Conservation (phyloP, 345 rosid genomes). For the Lumnitzera racemosa region DNA sequence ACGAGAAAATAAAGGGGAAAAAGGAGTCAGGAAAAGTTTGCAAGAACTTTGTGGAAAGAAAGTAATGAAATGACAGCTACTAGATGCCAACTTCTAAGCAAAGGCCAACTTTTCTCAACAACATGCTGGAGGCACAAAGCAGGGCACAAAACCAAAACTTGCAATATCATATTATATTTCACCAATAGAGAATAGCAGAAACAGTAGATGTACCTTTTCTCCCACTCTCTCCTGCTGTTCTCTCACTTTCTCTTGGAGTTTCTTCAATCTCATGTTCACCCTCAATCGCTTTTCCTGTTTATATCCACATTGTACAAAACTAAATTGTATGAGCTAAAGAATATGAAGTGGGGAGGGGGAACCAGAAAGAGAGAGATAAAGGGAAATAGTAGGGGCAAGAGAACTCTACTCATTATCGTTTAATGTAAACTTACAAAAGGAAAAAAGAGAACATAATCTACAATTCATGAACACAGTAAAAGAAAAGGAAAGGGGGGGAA, state of each 20-base stretch:
- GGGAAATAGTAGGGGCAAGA: too few relatives aligned
- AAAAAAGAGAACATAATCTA: neutral
- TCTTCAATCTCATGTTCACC: slow-evolving; percentile 88
- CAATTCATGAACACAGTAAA: neutral
- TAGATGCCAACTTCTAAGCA: too few relatives aligned
- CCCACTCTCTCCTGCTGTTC: slow-evolving; percentile 92
- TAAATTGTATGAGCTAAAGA: neutral
- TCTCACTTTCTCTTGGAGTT: slow-evolving; percentile 84
- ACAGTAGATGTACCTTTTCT: slow-evolving; percentile 43
- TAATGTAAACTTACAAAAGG: neutral
- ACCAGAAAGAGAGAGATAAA: too few relatives aligned
- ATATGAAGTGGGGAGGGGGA: neutral
- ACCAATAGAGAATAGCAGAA: neutral
- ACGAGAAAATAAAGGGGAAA: too few relatives aligned
- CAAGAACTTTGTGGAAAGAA: too few relatives aligned
- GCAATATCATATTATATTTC: too few relatives aligned
- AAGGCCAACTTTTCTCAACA: too few relatives aligned
- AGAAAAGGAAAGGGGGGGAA: neutral
- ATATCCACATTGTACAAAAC: slow-evolving; percentile 4
- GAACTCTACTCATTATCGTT: too few relatives aligned
- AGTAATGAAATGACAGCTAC: too few relatives aligned
- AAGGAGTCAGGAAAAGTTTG: too few relatives aligned
- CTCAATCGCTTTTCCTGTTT: slow-evolving; percentile 83
- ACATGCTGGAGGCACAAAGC: too few relatives aligned
- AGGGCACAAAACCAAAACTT: too few relatives aligned